Evolutionary conservation across 495 filamentous ascomycete genomes (phyloP).

Genomic region (Evansstolkia leycettana): DNA sequence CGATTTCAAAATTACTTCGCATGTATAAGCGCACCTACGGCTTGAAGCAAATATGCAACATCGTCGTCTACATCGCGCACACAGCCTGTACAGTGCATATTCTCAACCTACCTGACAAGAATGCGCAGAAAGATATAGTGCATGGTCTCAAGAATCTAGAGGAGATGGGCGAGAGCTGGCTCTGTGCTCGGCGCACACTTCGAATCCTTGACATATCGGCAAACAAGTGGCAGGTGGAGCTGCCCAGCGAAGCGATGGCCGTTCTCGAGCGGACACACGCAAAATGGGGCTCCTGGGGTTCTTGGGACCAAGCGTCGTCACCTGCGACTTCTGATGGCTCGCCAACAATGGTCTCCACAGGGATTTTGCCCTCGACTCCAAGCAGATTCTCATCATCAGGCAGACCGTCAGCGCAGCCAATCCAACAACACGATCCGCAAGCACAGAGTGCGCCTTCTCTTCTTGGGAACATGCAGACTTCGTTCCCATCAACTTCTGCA

Average conservation of each 20-base stretch:
- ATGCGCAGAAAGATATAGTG: constrained; percentile 73
- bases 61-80: constrained; percentile 90
- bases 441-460: constrained; percentile 4
- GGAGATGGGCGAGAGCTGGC: constrained; percentile 93
- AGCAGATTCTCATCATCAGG: constrained; percentile 10
- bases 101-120: constrained; percentile 83
- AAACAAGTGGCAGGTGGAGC: constrained; percentile 72
- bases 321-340: constrained; percentile 24
- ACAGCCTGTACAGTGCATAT: constrained; percentile 90
- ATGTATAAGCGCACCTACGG: constrained; percentile 89
- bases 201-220: constrained; percentile 77
- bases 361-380: constrained; percentile 7
- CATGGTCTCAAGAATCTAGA: constrained; percentile 88
- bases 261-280: constrained; percentile 55
- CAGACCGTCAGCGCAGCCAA: constrained; percentile 1
- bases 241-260: constrained; percentile 69
- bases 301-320: constrained; percentile 28
- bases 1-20: constrained; percentile 82
- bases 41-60: constrained; percentile 85
- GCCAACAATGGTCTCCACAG: constrained; percentile 6
- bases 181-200: constrained; percentile 75
- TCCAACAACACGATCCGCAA: constrained; percentile 5
- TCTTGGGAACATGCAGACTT: constrained; percentile 6
- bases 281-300: constrained; percentile 41
- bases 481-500: constrained; percentile 7